Conservation (phyloP, 495 filamentous ascomycete species). For the Aspergillus nanangensis region DNA sequence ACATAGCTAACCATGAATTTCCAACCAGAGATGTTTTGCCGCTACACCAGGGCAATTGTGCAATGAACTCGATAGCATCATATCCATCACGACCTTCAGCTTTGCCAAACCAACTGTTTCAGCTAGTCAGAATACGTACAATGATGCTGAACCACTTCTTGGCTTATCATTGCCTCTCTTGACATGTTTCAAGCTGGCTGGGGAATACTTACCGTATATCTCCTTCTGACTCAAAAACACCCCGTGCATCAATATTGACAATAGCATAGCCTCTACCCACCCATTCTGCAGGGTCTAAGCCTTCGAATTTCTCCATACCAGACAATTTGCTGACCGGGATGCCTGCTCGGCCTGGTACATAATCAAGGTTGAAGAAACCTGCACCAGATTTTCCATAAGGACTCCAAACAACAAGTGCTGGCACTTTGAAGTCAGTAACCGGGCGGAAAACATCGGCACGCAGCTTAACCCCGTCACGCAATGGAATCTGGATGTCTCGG, state of each 20-base stretch:
- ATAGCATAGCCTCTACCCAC: background rate
- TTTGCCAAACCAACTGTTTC: too few species aligned
- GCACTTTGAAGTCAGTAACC: background rate
- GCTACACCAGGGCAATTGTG: conserved; percentile 18
- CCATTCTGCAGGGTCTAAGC: background rate
- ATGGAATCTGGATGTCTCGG: background rate
- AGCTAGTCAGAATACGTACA: too few species aligned
- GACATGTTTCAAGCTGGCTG: background rate
- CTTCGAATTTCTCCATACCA: background rate
- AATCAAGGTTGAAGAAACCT: background rate
- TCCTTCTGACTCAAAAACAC: background rate
- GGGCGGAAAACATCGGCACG: background rate
- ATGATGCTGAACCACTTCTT: too few species aligned
- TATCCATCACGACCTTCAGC: conserved; percentile 11
- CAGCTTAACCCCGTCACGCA: background rate
- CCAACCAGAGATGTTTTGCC: conserved; percentile 16
- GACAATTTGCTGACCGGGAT: background rate
- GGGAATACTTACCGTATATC: background rate
- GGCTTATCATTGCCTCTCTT: too few species aligned
- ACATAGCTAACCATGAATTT: conserved; percentile 22
- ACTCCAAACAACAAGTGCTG: background rate
- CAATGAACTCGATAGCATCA: conserved; percentile 16
- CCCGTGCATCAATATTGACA: background rate
- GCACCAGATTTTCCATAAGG: background rate
- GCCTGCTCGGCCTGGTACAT: background rate